phyloP scores from a whole-genome alignment of 2,329 filamentous ascomycete genomes.

The Lecanosticta acicola region DNA sequence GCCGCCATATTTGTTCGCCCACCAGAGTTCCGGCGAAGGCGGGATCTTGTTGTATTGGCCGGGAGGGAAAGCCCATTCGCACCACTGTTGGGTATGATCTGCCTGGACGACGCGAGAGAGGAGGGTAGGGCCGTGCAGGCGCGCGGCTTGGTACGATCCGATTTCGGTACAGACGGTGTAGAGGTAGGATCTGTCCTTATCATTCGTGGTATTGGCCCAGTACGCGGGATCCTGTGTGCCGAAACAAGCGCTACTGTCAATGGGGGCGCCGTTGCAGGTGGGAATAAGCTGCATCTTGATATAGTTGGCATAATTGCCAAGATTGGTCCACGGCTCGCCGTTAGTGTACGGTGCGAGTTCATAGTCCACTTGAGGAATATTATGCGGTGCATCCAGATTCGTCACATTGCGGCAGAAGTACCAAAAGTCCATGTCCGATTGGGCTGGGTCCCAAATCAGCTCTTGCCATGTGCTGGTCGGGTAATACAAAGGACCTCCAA shows the following conservation, averaged over 20 bases:
- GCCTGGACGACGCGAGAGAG: conserved; percentile 45
- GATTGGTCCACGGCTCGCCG: conserved; percentile 46
- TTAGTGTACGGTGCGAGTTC: conserved; percentile 45
- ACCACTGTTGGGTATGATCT: conserved; percentile 52
- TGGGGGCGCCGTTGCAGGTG: conserved; percentile 38
- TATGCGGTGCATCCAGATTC: conserved; percentile 40
- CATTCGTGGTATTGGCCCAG: conserved; percentile 43
- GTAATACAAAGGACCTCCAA: conserved; percentile 35
- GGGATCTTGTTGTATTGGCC: conserved; percentile 45
- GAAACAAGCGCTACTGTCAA: conserved; percentile 44
- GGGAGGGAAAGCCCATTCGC: conserved; percentile 48
- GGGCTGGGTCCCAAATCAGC: conserved; percentile 44
- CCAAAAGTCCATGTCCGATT: conserved; percentile 46
- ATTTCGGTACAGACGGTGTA: conserved; percentile 44
- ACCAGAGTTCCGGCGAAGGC: conserved; percentile 37
- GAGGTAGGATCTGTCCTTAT: conserved; percentile 42
- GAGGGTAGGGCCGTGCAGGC: conserved; percentile 41
- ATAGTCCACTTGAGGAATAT: conserved; percentile 43
- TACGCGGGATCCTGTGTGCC: conserved; percentile 41
- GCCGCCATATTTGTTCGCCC: conserved; percentile 45
- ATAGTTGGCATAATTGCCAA: conserved; percentile 51
- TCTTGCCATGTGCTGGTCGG: conserved; percentile 51
- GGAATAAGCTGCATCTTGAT: conserved; percentile 44
- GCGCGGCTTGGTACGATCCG: conserved; percentile 47
- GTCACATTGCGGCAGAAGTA: conserved; percentile 50